Evolutionary conservation across 2,329 filamentous ascomycete genomes (phyloP).

Genomic region (Colletotrichum magnum): DNA sequence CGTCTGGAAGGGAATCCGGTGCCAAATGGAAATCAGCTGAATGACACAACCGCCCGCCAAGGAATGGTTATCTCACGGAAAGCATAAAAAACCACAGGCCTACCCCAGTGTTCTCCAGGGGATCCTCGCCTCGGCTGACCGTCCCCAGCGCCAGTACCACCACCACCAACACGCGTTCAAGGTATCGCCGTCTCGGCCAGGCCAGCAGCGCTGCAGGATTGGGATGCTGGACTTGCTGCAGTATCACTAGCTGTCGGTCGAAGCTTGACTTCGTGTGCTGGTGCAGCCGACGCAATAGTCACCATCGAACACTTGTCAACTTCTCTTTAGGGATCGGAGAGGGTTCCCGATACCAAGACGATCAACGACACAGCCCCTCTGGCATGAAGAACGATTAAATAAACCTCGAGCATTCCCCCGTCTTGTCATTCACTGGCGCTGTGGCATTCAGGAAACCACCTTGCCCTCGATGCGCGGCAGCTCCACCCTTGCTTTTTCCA

Average conservation of each 20-base stretch:
- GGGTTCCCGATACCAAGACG: not conserved
- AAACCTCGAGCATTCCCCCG: not conserved
- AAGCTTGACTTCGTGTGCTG: not conserved
- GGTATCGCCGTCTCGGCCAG: constrained; percentile 20
- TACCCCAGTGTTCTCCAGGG: constrained; percentile 37
- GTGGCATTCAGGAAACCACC: constrained; percentile 11
- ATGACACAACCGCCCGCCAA: constrained; percentile 34
- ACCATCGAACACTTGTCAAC: not conserved
- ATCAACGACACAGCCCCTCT: not conserved
- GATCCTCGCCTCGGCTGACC: not conserved
- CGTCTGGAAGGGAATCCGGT: constrained; percentile 5
- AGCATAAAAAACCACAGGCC: constrained; percentile 26
- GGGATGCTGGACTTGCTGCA: constrained; percentile 7
- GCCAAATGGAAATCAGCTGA: constrained; percentile 24
- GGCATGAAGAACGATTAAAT: constrained; percentile 1
- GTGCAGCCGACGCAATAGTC: too few relatives aligned
- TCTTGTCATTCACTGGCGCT: constrained; percentile 2
- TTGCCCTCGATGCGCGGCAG: not conserved
- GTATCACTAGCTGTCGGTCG: not conserved
- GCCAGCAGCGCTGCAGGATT: constrained; percentile 5
- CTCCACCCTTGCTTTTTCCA: constrained; percentile 34
- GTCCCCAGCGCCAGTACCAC: constrained; percentile 11
- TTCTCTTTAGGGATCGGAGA: not conserved
- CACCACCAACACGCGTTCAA: not conserved
- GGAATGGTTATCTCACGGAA: constrained; percentile 31